Evolutionary conservation across 2,329 filamentous ascomycete species (phyloP).

Genomic region (Xylariaceae sp.): DNA sequence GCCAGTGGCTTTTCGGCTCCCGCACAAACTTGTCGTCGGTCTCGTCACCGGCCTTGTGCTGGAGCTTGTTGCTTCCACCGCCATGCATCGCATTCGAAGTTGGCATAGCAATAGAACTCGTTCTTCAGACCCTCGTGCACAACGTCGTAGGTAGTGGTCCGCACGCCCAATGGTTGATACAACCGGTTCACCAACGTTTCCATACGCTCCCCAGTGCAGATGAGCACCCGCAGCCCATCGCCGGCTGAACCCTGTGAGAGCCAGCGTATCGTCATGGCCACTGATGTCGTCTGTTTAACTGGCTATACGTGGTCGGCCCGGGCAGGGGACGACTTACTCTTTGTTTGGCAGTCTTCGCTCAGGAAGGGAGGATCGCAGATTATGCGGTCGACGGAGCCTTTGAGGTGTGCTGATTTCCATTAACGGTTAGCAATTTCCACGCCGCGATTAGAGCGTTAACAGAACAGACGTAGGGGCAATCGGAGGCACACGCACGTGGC

Average conservation of each 20-base stretch:
- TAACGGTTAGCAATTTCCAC: too few species aligned
- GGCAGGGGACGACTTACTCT: constrained; percentile 48
- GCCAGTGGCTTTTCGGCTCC: background rate
- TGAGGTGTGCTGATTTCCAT: constrained; percentile 43
- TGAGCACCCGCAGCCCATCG: constrained; percentile 44
- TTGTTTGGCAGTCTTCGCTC: constrained; percentile 75
- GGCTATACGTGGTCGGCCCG: too few species aligned
- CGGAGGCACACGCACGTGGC: constrained; percentile 40
- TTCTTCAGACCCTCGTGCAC: constrained; percentile 72
- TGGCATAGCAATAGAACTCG: constrained; percentile 75
- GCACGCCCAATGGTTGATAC: constrained; percentile 58
- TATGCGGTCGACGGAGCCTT: constrained; percentile 60
- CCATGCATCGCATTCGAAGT: constrained; percentile 61
- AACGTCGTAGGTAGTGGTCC: constrained; percentile 63
- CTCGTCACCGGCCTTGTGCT: background rate
- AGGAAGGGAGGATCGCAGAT: constrained; percentile 77
- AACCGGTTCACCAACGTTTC: constrained; percentile 56
- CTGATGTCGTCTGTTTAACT: constrained; percentile 38
- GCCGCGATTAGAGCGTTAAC: too few species aligned
- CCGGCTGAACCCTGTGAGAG: constrained; percentile 44
- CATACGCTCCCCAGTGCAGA: constrained; percentile 78
- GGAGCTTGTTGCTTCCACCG: constrained; percentile 24
- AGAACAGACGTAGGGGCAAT: too few species aligned
- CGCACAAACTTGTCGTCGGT: background rate
- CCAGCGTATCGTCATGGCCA: constrained; percentile 70